Conservation (phyloP, 2,329 filamentous ascomycete species). For the Botrytis byssoidea region DNA sequence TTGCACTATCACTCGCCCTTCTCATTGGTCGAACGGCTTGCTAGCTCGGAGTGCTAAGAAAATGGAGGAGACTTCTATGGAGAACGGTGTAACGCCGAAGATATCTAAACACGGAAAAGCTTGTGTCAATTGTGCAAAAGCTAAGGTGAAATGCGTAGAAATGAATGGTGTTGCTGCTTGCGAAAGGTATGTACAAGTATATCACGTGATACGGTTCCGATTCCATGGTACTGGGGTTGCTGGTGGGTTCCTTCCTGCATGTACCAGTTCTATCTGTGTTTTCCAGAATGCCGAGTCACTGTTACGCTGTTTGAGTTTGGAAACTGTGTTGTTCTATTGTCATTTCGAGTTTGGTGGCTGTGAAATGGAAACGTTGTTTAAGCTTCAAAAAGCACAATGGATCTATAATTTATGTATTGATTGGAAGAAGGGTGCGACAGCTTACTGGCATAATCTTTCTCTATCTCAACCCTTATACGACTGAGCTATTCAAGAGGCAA, state of each 20-base stretch:
- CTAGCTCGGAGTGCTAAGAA: neutral
- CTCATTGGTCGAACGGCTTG: neutral
- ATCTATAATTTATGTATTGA: neutral
- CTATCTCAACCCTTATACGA: too few species aligned
- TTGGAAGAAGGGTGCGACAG: neutral
- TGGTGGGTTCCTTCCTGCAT: neutral
- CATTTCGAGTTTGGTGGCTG: neutral
- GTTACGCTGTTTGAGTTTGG: neutral
- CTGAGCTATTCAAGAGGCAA: neutral
- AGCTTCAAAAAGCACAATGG: neutral
- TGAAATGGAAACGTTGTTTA: neutral
- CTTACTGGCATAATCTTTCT: too few species aligned
- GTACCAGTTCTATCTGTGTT: neutral
- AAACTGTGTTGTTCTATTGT: too few species aligned
- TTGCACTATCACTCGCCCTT: neutral
- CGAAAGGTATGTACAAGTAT: slow-evolving; percentile 7
- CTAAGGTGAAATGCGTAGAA: slow-evolving; percentile 16
- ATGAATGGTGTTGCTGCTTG: neutral
- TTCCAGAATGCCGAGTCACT: neutral
- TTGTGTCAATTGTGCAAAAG: slow-evolving; percentile 15
- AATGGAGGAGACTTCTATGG: neutral
- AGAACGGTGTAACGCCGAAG: neutral
- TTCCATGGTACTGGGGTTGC: neutral
- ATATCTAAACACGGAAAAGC: slow-evolving; percentile 9
- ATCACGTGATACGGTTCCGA: neutral